Evolutionary conservation across 345 rosid genomes (phyloP).

Genomic region (Eucalyptus melliodora): DNA sequence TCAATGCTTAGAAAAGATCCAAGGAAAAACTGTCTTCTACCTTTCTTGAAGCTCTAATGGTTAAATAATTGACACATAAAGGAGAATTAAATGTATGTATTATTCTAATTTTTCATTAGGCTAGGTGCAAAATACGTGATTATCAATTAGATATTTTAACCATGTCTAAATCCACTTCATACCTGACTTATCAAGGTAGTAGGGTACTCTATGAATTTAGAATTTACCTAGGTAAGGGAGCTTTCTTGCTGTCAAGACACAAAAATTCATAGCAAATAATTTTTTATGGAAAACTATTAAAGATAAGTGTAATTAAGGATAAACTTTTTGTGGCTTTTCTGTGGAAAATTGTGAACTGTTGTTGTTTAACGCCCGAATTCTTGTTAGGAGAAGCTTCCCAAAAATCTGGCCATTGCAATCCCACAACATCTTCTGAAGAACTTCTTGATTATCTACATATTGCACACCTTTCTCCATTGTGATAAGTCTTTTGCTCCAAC

Average conservation of each 20-base stretch:
- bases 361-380: no score
- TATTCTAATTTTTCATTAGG: not conserved
- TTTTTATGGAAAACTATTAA: no score
- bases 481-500: no score
- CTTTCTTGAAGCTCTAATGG: not conserved
- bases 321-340: no score
- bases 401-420: no score
- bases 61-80: no score
- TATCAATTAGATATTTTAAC: not conserved
- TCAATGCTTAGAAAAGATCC: no score
- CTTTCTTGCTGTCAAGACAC: not conserved
- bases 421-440: accelerated
- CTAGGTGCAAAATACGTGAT: not conserved
- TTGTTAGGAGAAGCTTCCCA: no score
- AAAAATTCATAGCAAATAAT: not conserved
- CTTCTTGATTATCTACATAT: no score
- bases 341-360: not conserved
- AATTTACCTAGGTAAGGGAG: not conserved
- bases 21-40: not conserved
- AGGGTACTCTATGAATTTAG: not conserved
- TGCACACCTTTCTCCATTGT: no score
- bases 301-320: not conserved
- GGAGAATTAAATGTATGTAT: not conserved
- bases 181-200: not conserved
- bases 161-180: not conserved